Conservation (phyloP, 495 filamentous ascomycete species). For the Platismatia glauca region DNA sequence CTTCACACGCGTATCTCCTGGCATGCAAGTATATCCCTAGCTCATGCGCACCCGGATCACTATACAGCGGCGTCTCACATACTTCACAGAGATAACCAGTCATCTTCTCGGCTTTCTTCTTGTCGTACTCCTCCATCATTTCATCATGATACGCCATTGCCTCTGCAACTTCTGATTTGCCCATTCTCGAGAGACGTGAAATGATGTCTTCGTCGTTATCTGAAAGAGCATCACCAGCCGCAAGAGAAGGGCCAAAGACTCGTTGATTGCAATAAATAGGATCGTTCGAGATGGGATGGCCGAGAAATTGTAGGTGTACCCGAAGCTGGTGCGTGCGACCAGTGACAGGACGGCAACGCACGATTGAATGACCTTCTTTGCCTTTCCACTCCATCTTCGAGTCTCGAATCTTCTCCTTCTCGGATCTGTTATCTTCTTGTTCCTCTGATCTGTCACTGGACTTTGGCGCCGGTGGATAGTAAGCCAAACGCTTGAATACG, state of each 20-base stretch:
- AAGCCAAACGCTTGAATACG: conserved; percentile 80
- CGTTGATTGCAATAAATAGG: conserved; percentile 92
- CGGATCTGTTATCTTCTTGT: conserved; percentile 22
- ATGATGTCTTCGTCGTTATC: conserved; percentile 85
- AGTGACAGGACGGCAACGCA: conserved; percentile 86
- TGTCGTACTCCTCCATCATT: conserved; percentile 77
- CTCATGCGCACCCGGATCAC: conserved; percentile 82
- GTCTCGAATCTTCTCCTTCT: conserved; percentile 18
- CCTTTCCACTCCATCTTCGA: conserved; percentile 25
- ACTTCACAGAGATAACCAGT: conserved; percentile 72
- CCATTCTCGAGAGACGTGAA: conserved; percentile 75
- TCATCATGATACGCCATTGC: conserved; percentile 91
- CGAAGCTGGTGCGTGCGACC: conserved; percentile 92
- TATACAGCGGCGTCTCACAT: conserved; percentile 83
- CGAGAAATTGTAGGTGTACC: conserved; percentile 89
- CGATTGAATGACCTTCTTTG: conserved; percentile 75
- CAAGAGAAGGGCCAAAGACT: conserved; percentile 79
- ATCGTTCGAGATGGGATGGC: conserved; percentile 92
- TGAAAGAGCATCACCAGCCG: conserved; percentile 53
- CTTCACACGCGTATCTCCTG: conserved; percentile 70
- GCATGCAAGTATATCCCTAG: conserved; percentile 91
- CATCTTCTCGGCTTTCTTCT: conserved; percentile 82
- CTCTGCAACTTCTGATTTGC: conserved; percentile 82
- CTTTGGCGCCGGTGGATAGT: conserved; percentile 57
- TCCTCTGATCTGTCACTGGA: conserved; percentile 26